Percentiles rank a stretch among this genome's conserved stretches.
Evolutionary conservation across 2,329 filamentous ascomycete species (phyloP).

Genomic region (Cladosporium sphaerospermum): DNA sequence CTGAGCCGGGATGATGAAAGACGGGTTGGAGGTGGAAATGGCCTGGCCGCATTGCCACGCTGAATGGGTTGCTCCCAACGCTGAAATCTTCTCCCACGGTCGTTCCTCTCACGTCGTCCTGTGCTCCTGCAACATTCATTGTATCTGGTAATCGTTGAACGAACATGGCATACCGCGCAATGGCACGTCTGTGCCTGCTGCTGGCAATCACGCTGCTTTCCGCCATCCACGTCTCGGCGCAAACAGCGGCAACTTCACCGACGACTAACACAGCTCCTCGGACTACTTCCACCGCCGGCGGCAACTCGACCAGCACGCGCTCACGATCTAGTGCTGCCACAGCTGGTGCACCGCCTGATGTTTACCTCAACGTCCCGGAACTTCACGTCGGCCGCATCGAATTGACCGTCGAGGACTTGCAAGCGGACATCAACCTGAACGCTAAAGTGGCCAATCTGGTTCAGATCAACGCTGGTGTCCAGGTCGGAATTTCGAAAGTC

Average conservation of each 20-base stretch:
- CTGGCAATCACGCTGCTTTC: slow-evolving; percentile 10
- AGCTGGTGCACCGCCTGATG: slow-evolving; percentile 42
- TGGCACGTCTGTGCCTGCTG: slow-evolving; percentile 6
- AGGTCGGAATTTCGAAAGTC: slow-evolving; percentile 43
- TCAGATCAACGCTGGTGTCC: slow-evolving; percentile 44
- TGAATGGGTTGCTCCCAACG: not conserved
- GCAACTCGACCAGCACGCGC: slow-evolving; percentile 21
- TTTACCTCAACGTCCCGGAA: slow-evolving; percentile 52
- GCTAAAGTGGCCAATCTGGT: slow-evolving; percentile 56
- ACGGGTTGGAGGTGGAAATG: not conserved
- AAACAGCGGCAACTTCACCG: slow-evolving; percentile 16
- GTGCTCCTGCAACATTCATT: not conserved
- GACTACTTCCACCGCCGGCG: slow-evolving; percentile 14
- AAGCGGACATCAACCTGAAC: slow-evolving; percentile 49
- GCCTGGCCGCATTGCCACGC: not conserved
- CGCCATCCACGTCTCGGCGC: slow-evolving; percentile 12
- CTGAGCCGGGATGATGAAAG: not conserved
- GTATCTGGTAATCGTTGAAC: not conserved
- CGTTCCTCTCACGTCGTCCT: not conserved
- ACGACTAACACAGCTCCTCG: slow-evolving; percentile 24
- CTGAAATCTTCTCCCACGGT: not conserved
- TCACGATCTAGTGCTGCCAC: slow-evolving; percentile 18
- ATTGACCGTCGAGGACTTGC: slow-evolving; percentile 53
- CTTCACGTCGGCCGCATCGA: slow-evolving; percentile 55
- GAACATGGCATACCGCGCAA: slow-evolving; percentile 2